Percentiles rank a stretch among this genome's conserved stretches.
Evolutionary conservation across 2,329 filamentous ascomycete species (phyloP).

Genomic region (Colletotrichum brevisporum): DNA sequence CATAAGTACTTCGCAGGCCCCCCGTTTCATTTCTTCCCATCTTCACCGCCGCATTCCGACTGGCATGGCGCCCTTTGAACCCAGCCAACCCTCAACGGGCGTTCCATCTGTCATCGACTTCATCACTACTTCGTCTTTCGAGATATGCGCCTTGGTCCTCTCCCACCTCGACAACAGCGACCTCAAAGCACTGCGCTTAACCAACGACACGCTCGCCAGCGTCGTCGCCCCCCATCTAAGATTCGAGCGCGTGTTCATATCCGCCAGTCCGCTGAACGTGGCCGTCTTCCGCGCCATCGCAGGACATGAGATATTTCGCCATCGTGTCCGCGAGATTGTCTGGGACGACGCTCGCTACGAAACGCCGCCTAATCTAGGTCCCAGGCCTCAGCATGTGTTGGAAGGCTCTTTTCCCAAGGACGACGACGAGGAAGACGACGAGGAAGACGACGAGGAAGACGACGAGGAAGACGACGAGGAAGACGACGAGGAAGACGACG

Average conservation of each 20-base stretch:
- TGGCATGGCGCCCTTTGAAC: neutral
- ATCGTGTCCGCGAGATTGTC: slow-evolving; percentile 54
- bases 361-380: neutral
- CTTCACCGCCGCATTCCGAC: neutral
- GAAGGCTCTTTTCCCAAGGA: too few species aligned
- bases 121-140: neutral
- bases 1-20: too few species aligned
- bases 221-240: neutral
- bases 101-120: neutral
- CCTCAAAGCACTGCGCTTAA: slow-evolving; percentile 24
- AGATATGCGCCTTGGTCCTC: slow-evolving; percentile 1
- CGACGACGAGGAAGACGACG: neutral
- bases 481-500: neutral
- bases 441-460: neutral
- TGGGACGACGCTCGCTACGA: slow-evolving; percentile 51
- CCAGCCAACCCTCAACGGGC: neutral
- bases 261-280: slow-evolving; percentile 55
- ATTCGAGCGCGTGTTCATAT: slow-evolving; percentile 53
- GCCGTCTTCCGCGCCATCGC: slow-evolving; percentile 53
- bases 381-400: too few species aligned
- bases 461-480: slow-evolving; percentile 2
- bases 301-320: slow-evolving; percentile 50
- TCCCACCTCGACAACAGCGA: slow-evolving; percentile 5
- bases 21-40: too few species aligned
- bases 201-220: slow-evolving; percentile 6